phyloP scores from a whole-genome alignment of 2,329 filamentous ascomycete genomes.

The Trichoderma endophyticum region DNA sequence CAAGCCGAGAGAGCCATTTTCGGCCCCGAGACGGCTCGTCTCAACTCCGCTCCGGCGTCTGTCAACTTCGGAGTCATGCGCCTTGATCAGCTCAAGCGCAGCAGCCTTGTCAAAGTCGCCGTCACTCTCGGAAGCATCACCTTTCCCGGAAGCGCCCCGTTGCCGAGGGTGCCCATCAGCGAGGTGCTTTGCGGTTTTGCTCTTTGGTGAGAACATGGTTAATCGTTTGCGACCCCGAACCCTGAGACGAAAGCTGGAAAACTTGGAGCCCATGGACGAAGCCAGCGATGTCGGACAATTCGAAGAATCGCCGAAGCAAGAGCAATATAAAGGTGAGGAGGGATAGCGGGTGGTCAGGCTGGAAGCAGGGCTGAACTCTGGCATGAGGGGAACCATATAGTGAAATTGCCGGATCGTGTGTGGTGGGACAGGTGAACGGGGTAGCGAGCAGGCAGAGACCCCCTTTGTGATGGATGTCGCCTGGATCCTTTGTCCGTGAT shows the following conservation, averaged over 20 bases:
- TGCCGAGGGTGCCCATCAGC: neutral
- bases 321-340: conserved; percentile 4
- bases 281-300: neutral
- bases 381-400: neutral
- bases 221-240: neutral
- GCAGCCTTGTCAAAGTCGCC: conserved; percentile 18
- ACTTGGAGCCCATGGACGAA: neutral
- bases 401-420: neutral
- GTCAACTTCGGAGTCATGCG: conserved; percentile 27
- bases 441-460: neutral
- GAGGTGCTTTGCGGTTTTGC: neutral
- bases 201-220: neutral
- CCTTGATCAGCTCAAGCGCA: conserved; percentile 27
- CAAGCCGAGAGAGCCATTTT: neutral
- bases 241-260: neutral
- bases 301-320: neutral
- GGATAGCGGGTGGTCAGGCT: neutral
- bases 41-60: neutral
- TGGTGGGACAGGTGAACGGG: neutral
- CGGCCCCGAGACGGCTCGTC: neutral
- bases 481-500: neutral
- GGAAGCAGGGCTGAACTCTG: neutral
- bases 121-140: neutral
- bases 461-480: neutral
- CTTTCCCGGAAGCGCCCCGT: neutral